Conservation (phyloP, 2,329 filamentous ascomycete species). For the Penicillium corylophilum region DNA sequence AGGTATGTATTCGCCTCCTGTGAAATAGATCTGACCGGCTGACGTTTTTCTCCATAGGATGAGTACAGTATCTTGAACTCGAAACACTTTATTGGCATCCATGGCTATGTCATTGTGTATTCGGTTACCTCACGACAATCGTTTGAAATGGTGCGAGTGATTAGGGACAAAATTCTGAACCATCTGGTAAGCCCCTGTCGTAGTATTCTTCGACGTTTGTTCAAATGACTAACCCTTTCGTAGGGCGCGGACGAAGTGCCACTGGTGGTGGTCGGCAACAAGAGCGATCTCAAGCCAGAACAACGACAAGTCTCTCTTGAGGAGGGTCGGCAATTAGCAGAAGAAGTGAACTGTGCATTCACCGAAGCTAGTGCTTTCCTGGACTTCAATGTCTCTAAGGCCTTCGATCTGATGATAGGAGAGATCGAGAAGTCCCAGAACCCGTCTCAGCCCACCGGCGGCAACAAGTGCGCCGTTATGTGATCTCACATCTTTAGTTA, state of each 20-base stretch:
- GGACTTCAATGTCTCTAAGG: constrained; percentile 88
- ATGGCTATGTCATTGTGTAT: constrained; percentile 98
- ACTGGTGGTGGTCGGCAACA: constrained; percentile 94
- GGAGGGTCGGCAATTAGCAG: constrained; percentile 78
- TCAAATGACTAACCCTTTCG: constrained; percentile 1
- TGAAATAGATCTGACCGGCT: not conserved
- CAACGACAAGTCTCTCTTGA: constrained; percentile 87
- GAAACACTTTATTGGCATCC: constrained; percentile 98
- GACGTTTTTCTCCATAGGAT: constrained; percentile 57
- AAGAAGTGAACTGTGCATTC: constrained; percentile 88
- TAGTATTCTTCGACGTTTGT: not conserved
- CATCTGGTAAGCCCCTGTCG: constrained; percentile 66
- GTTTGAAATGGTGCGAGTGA: constrained; percentile 96
- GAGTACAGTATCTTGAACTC: constrained; percentile 98
- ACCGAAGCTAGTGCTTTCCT: constrained; percentile 93
- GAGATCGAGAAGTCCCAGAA: constrained; percentile 95
- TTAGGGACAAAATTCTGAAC: constrained; percentile 95
- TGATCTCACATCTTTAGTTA: constrained; percentile 47
- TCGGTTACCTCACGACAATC: constrained; percentile 92
- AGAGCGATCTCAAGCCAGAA: constrained; percentile 88
- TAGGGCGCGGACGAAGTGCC: constrained; percentile 91
- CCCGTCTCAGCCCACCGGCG: constrained; percentile 76
- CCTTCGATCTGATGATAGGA: constrained; percentile 89
- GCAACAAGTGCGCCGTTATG: constrained; percentile 84
- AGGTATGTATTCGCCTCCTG: constrained; percentile 56